Evolutionary conservation across 139 green algal genomes (phyloP).

Genomic region (Chlamydomonas sp.): DNA sequence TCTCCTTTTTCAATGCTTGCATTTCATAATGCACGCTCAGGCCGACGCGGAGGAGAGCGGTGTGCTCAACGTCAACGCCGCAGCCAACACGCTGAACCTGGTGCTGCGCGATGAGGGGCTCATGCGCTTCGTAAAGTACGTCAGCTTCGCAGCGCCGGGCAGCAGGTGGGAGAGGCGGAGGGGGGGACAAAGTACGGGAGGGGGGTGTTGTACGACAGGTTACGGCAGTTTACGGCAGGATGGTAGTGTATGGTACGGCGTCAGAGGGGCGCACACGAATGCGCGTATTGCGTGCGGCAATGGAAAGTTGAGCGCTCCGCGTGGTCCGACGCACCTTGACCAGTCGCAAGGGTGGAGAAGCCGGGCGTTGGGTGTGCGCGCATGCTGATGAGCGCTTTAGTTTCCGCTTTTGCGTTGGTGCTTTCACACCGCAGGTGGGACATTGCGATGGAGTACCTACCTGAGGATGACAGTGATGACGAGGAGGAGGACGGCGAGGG

Average conservation of each 20-base stretch:
- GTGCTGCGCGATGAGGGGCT: slow-evolving; percentile 84
- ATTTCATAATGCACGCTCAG: neutral
- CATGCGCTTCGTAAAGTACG: slow-evolving; percentile 90
- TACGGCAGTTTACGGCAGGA: no score
- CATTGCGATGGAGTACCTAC: slow-evolving; percentile 68
- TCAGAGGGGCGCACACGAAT: no score
- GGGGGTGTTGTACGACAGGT: no score
- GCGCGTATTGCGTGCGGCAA: no score
- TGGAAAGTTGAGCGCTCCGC: no score
- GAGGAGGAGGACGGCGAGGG: slow-evolving; percentile 26
- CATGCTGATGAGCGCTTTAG: no score
- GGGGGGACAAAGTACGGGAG: no score
- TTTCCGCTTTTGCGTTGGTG: no score
- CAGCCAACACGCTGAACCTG: slow-evolving; percentile 85
- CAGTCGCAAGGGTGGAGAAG: no score
- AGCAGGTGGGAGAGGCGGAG: slow-evolving; percentile 30
- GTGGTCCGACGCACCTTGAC: no score
- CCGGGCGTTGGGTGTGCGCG: no score
- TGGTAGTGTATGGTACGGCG: no score
- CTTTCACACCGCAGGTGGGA: slow-evolving; percentile 61
- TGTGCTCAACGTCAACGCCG: slow-evolving; percentile 83
- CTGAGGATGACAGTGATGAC: slow-evolving; percentile 57
- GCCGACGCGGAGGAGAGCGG: slow-evolving; percentile 70
- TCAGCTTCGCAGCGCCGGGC: slow-evolving; percentile 49
- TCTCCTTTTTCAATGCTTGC: neutral